Evolutionary conservation across 2,329 filamentous ascomycete genomes (phyloP).

Genomic region (Dactylellina haptotyla): DNA sequence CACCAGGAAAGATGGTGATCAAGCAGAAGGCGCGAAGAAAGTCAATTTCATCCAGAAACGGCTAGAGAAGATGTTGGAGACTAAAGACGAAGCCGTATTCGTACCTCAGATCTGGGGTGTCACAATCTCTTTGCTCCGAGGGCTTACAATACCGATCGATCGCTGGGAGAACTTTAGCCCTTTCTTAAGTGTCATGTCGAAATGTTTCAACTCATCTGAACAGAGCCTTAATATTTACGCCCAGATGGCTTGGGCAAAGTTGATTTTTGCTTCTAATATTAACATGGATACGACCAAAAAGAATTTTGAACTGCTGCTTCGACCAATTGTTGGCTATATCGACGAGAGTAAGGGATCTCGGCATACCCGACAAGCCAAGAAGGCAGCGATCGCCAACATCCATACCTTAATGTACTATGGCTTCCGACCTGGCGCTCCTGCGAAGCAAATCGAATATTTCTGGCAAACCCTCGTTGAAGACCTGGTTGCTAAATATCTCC

Average conservation of each 20-base stretch:
- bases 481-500: slow-evolving; percentile 71
- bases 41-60: slow-evolving; percentile 62
- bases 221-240: slow-evolving; percentile 76
- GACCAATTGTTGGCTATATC: slow-evolving; percentile 75
- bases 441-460: slow-evolving; percentile 74
- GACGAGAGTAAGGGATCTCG: slow-evolving; percentile 70
- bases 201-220: slow-evolving; percentile 84
- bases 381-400: slow-evolving; percentile 73
- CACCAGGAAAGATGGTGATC: slow-evolving; percentile 61
- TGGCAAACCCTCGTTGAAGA: slow-evolving; percentile 80
- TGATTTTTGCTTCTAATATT: slow-evolving; percentile 77
- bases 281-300: slow-evolving; percentile 69
- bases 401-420: slow-evolving; percentile 85
- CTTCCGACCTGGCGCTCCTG: slow-evolving; percentile 75
- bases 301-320: slow-evolving; percentile 72
- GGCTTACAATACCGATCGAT: slow-evolving; percentile 62
- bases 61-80: slow-evolving; percentile 73
- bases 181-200: slow-evolving; percentile 82
- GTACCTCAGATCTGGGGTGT: slow-evolving; percentile 92
- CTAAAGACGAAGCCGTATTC: slow-evolving; percentile 69
- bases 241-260: slow-evolving; percentile 84
- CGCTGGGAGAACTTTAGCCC: slow-evolving; percentile 78
- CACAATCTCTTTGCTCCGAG: slow-evolving; percentile 79
- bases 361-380: slow-evolving; percentile 70
- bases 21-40: slow-evolving; percentile 59